Percentiles rank a stretch among this genome's conserved stretches.
phyloP scores from a whole-genome alignment of 306 rosid species.

The Vachellia collinsii region DNA sequence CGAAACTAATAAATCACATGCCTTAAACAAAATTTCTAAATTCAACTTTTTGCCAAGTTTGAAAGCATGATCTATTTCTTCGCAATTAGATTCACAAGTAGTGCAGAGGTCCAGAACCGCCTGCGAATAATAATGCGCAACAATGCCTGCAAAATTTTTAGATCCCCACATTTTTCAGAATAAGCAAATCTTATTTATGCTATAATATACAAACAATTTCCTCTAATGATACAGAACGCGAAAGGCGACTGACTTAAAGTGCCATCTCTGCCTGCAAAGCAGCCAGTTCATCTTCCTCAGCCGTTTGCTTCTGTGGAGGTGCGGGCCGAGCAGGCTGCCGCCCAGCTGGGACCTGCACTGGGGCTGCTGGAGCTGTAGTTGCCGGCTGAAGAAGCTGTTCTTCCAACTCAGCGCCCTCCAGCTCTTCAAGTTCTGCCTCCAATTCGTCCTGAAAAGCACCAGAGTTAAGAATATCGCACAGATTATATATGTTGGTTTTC shows the following conservation, averaged over 20 bases:
- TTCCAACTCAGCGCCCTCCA: conserved; percentile 97
- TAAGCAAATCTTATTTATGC: conserved; percentile 14
- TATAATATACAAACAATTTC: conserved; percentile 23
- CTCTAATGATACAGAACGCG: conserved; percentile 20
- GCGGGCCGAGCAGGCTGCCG: conserved; percentile 69
- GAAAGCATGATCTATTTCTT: too few relatives aligned
- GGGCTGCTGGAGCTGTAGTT: conserved; percentile 87
- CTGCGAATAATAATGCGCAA: too few relatives aligned
- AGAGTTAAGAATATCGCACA: conserved; percentile 30
- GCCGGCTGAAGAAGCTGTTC: conserved; percentile 99
- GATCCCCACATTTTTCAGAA: conserved; percentile 14
- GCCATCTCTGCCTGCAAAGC: conserved; percentile 99
- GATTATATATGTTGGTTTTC: background rate
- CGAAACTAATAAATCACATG: too few relatives aligned
- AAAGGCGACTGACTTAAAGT: conserved; percentile 66
- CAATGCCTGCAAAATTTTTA: background rate
- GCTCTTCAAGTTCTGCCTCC: conserved; percentile 99
- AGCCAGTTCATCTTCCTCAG: conserved; percentile 93
- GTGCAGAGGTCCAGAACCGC: too few relatives aligned
- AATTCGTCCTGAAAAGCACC: conserved; percentile 76
- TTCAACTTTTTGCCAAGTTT: too few relatives aligned
- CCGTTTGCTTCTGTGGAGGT: conserved; percentile 65
- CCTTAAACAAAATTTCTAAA: too few relatives aligned
- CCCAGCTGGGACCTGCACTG: conserved; percentile 78
- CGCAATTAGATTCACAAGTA: too few relatives aligned